A percentile compares a stretch with the other conserved stretches of the same genome.
Evolutionary conservation across 192 early-diverging fungal genomes (phyloP).

Genomic region (Coemansia erecta): DNA sequence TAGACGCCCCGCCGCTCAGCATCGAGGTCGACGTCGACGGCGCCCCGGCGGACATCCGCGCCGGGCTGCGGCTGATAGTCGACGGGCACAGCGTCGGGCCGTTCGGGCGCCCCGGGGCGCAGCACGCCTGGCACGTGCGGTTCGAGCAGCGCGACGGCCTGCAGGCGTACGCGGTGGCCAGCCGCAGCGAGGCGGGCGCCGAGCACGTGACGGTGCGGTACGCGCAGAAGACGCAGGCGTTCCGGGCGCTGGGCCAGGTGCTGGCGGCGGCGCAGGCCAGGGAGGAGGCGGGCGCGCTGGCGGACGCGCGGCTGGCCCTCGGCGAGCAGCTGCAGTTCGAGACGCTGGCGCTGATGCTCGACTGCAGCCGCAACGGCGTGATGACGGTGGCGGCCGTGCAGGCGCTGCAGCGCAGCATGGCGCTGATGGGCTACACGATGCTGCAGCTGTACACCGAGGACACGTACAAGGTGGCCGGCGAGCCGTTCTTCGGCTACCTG

Average conservation of each 20-base stretch:
- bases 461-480: constrained; percentile 69
- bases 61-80: constrained; percentile 32
- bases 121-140: constrained; percentile 19
- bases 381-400: constrained; percentile 60
- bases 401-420: constrained; percentile 68
- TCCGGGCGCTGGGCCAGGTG: constrained; percentile 70
- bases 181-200: not conserved
- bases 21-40: constrained; percentile 22
- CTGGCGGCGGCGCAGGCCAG: constrained; percentile 57
- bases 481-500: constrained; percentile 75
- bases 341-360: constrained; percentile 76
- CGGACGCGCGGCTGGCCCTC: constrained; percentile 49
- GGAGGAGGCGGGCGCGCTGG: constrained; percentile 24
- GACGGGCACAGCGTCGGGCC: constrained; percentile 33
- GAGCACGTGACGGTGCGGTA: constrained; percentile 22
- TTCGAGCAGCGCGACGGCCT: constrained; percentile 31
- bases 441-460: constrained; percentile 91
- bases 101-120: constrained; percentile 9
- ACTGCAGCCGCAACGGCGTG: constrained; percentile 83
- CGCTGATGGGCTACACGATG: constrained; percentile 85
- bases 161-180: constrained; percentile 8
- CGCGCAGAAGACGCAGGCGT: constrained; percentile 52
- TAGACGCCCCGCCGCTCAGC: constrained; percentile 5
- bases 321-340: constrained; percentile 67
- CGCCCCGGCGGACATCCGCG: constrained; percentile 32